Evolutionary conservation across 306 rosid species (phyloP).

Genomic region (Malus sylvestris): DNA sequence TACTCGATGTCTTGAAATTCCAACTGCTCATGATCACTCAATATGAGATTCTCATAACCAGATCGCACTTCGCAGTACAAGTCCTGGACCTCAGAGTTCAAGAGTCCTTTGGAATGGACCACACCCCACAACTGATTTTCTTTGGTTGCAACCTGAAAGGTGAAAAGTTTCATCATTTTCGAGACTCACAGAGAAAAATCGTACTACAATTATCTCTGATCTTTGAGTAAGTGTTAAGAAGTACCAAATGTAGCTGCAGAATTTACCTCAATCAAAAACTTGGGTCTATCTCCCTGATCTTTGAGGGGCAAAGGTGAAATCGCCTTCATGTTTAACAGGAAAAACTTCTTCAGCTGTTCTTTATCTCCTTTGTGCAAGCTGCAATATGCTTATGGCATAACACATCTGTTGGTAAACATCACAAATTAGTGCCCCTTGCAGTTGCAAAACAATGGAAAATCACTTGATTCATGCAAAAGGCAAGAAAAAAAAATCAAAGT

Average conservation of each 20-base stretch:
- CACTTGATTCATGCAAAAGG: too few species aligned
- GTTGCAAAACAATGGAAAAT: background rate
- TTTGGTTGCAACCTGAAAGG: slow-evolving; percentile 46
- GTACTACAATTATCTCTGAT: background rate
- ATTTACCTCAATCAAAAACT: slow-evolving; percentile 45
- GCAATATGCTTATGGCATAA: background rate
- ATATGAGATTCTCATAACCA: slow-evolving; percentile 56
- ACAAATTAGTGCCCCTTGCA: background rate
- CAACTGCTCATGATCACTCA: slow-evolving; percentile 28
- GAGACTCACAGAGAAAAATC: slow-evolving; percentile 1
- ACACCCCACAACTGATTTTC: slow-evolving; percentile 68
- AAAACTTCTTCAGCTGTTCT: slow-evolving; percentile 13
- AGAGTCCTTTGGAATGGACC: slow-evolving; percentile 65
- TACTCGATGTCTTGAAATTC: slow-evolving; percentile 92
- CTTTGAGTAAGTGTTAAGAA: background rate
- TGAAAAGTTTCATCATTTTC: background rate
- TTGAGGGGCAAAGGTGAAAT: slow-evolving; percentile 22
- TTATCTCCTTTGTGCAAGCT: slow-evolving; percentile 17
- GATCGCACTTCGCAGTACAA: slow-evolving; percentile 55
- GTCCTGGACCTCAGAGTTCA: slow-evolving; percentile 56
- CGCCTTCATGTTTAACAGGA: slow-evolving; percentile 30
- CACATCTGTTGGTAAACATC: background rate
- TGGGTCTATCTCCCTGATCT: slow-evolving; percentile 36
- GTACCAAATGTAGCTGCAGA: slow-evolving; percentile 18
- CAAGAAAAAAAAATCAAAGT: background rate